Base-by-base conservation (phyloP, 2,329 filamentous ascomycete species). In the Colletotrichum sp. region DNA sequence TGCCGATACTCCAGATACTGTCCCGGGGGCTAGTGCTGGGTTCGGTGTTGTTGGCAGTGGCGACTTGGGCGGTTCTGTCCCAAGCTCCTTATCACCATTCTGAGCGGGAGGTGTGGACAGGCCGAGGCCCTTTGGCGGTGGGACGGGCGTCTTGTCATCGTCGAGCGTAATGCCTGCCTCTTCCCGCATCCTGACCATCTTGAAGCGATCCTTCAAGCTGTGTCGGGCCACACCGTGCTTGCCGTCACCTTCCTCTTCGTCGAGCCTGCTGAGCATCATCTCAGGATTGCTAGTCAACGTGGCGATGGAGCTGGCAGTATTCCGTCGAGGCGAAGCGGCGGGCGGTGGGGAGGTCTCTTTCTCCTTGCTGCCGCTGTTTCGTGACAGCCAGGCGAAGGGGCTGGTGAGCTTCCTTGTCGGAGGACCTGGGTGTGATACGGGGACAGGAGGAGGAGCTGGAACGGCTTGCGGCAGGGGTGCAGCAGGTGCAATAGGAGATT, bases 301-400 rank as follows among this genome's bases (percentile, higher is more conserved):
- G 24, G 93, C 93, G 68, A 96, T 89, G 0, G 95, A 98, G 79
- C 95, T 95, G 67, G 92, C 92, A 1, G 95, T 98, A 81, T 96
- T 95, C 82, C 95, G 90, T 79, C 76, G 90, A 81, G 36, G 90
- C 86, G 76, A 89, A 81, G 72, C 79, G 75, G 80, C 81, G 64
- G 81, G 80, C 52, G 93, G 90, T 8, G 91, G 89, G 15, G 92
- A 90, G 24, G 82, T 80, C 10, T 92, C 89, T 78, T 90, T 90
- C 6, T 89, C 87, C 80, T 93, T 93, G 68, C 86, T 87, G 44
- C 89, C 89, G 13, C 92, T 91, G 83, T 90, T 93, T 79, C 95
- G 89, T 36, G 95, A 95, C 52, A 98, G 90, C 93, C 95, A 96
- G 52, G 95, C 92, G 80, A 98, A 98, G n/a, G 94, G 95, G 79